phyloP scores from a whole-genome alignment of 345 rosid genomes.

The Brassica juncea region DNA sequence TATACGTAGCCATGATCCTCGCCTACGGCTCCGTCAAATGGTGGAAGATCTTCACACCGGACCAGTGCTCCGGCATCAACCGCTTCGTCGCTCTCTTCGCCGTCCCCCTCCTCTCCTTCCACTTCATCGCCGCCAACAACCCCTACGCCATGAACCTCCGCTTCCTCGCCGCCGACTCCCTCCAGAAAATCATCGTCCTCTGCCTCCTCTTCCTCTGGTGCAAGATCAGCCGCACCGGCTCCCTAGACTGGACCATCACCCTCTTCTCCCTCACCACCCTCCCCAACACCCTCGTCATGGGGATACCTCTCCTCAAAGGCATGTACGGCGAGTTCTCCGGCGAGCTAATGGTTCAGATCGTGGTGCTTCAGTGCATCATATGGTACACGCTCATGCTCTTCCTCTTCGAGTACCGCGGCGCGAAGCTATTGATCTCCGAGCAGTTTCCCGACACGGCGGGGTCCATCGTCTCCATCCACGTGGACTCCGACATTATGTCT shows the following conservation, averaged over 20 bases:
- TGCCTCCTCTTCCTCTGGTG: slow-evolving; percentile 50
- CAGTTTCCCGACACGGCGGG: slow-evolving; percentile 62
- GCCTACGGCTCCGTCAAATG: slow-evolving; percentile 98
- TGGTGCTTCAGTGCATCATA: slow-evolving; percentile 51
- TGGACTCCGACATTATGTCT: slow-evolving; percentile 59
- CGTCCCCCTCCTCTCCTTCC: slow-evolving; percentile 96
- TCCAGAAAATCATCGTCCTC: slow-evolving; percentile 53
- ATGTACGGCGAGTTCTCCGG: slow-evolving; percentile 60
- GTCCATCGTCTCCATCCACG: slow-evolving; percentile 49
- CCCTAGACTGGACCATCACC: slow-evolving; percentile 54
- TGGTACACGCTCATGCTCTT: slow-evolving; percentile 61
- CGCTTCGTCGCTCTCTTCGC: slow-evolving; percentile 98
- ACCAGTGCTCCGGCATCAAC: slow-evolving; percentile 97
- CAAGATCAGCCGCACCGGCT: slow-evolving; percentile 42
- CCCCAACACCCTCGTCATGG: slow-evolving; percentile 62
- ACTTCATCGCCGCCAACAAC: slow-evolving; percentile 57
- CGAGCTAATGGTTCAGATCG: slow-evolving; percentile 53
- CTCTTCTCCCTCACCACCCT: slow-evolving; percentile 53
- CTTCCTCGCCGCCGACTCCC: slow-evolving; percentile 59
- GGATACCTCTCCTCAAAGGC: slow-evolving; percentile 55
- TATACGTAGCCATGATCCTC: slow-evolving; percentile 93
- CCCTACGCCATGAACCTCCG: slow-evolving; percentile 53
- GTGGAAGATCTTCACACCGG: slow-evolving; percentile 99
- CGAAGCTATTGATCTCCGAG: slow-evolving; percentile 47
- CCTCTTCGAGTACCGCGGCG: slow-evolving; percentile 59